Conservation (phyloP, 73 alveolate genomes). For the Diophrys appendiculata region DNA sequence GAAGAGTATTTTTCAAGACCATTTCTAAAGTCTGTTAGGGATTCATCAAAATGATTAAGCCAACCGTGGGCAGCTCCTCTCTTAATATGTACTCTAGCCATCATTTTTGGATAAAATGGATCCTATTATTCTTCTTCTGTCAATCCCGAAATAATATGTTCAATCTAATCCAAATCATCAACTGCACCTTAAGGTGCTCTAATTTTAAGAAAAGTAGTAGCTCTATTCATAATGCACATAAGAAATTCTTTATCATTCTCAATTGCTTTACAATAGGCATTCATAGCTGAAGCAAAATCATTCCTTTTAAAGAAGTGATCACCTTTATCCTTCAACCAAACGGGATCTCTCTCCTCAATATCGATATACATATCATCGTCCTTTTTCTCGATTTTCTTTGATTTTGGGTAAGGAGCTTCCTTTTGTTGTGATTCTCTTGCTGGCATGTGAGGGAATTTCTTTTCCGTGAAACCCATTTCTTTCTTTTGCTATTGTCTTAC, state of each 20-base stretch:
- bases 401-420: conserved; percentile 92
- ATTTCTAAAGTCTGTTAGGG: conserved; percentile 68
- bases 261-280: conserved; percentile 86
- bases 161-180: conserved; percentile 39
- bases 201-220: conserved; percentile 50
- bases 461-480: conserved; percentile 80
- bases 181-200: conserved; percentile 50
- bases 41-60: conserved; percentile 78
- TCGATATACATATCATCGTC: conserved; percentile 73
- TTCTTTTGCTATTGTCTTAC: conserved; percentile 59
- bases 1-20: conserved; percentile 71
- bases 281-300: conserved; percentile 83
- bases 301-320: conserved; percentile 85
- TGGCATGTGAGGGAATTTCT: conserved; percentile 84
- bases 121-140: conserved; percentile 44
- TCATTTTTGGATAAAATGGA: conserved; percentile 42
- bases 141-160: conserved; percentile 2
- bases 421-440: conserved; percentile 86
- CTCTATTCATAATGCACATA: conserved; percentile 76
- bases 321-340: conserved; percentile 93
- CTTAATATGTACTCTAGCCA: conserved; percentile 45
- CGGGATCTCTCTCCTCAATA: conserved; percentile 88
- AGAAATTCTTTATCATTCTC: conserved; percentile 79
- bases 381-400: conserved; percentile 80
- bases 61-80: conserved; percentile 88